phyloP scores from a whole-genome alignment of 805 yeast genomes.

The Lachancea sp. region DNA sequence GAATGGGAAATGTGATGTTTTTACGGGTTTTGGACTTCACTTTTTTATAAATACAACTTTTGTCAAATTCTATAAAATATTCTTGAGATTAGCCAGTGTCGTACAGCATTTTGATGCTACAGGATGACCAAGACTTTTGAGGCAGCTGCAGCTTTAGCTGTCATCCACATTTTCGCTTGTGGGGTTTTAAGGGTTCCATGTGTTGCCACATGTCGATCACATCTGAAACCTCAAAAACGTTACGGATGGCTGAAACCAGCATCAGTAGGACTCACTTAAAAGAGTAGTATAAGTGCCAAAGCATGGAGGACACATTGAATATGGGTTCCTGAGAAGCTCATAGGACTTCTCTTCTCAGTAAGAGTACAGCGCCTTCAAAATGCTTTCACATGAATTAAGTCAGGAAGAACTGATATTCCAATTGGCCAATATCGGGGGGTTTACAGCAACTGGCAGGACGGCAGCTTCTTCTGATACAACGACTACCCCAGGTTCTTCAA shows the following conservation, averaged over 20 bases:
- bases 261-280: not conserved
- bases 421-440: slow-evolving; percentile 11
- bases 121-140: not conserved
- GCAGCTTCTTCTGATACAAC: slow-evolving; percentile 3
- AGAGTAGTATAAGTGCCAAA: not conserved
- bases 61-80: no score
- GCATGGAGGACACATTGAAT: not conserved
- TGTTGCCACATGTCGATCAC: not conserved
- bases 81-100: no score
- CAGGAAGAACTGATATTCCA: slow-evolving; percentile 11
- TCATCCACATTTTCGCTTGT: not conserved
- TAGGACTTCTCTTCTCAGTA: not conserved
- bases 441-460: slow-evolving; percentile 3
- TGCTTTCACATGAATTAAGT: slow-evolving; percentile 1
- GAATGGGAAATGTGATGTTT: slow-evolving; percentile 8
- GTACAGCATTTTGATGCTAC: not conserved
- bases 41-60: slow-evolving; percentile 1
- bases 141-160: not conserved
- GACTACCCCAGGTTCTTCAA: slow-evolving; percentile 12
- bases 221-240: not conserved
- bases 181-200: not conserved
- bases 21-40: slow-evolving; percentile 10
- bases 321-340: not conserved
- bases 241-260: not conserved
- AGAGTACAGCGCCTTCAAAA: not conserved